A percentile compares a stretch with the other conserved stretches of the same genome.
Evolutionary conservation across 306 rosid genomes (phyloP).

Genomic region (Vigna radiata): DNA sequence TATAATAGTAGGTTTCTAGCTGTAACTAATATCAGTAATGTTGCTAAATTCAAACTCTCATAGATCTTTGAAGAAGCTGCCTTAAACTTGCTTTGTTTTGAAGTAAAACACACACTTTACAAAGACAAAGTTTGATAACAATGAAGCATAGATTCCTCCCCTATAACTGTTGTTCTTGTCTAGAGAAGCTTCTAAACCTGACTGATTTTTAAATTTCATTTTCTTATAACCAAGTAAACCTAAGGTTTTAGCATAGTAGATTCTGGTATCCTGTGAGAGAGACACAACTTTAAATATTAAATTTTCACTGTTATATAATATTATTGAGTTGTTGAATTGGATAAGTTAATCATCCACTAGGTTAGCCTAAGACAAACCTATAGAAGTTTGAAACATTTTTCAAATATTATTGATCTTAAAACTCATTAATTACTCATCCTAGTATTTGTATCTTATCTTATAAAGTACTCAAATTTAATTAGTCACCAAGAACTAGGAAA

Average conservation of each 20-base stretch:
- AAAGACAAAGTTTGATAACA: background rate
- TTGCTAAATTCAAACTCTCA: slow-evolving; percentile 35
- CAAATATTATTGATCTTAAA: background rate
- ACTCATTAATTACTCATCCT: slow-evolving; percentile 19
- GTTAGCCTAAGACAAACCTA: background rate
- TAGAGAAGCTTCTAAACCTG: slow-evolving; percentile 75
- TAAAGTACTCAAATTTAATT: background rate
- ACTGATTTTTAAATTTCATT: slow-evolving; percentile 11
- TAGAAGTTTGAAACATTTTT: background rate
- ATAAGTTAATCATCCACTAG: background rate
- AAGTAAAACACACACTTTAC: slow-evolving; percentile 17
- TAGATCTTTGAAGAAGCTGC: background rate
- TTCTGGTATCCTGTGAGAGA: background rate
- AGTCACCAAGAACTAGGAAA: background rate
- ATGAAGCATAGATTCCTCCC: slow-evolving; percentile 29
- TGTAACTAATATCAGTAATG: background rate
- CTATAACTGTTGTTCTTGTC: slow-evolving; percentile 25
- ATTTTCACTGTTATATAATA: background rate
- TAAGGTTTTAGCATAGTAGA: background rate
- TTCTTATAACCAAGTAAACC: slow-evolving; percentile 15
- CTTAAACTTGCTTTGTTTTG: slow-evolving; percentile 15
- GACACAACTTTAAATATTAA: slow-evolving; percentile 7
- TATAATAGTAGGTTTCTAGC: background rate
- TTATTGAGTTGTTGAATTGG: background rate
- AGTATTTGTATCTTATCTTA: background rate